phyloP scores from a whole-genome alignment of 108 stramenopile genomes.

The Nitzschia palea region DNA sequence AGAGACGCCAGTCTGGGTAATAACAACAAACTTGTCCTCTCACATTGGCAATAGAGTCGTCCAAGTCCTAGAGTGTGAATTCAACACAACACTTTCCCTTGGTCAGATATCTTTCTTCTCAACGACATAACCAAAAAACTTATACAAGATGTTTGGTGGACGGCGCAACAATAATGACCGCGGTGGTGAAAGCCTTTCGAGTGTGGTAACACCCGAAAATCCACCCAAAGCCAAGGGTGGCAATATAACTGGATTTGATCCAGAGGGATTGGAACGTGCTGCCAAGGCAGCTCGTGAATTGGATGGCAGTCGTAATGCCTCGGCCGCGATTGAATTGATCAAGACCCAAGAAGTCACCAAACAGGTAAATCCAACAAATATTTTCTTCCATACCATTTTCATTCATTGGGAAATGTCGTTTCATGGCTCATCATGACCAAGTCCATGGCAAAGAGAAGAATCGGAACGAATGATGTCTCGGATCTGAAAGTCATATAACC shows the following conservation, averaged over 20 bases:
- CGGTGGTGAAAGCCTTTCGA: constrained; percentile 60
- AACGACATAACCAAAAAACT: no score
- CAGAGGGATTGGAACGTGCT: constrained; percentile 92
- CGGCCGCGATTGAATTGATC: constrained; percentile 89
- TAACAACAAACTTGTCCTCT: no score
- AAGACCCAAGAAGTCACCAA: constrained; percentile 95
- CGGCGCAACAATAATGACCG: constrained; percentile 60
- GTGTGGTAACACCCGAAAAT: constrained; percentile 82
- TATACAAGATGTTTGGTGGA: constrained; percentile 29
- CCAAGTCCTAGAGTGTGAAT: no score
- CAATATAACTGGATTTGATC: constrained; percentile 87
- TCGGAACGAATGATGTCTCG: no score
- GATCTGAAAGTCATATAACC: no score
- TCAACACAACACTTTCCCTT: no score
- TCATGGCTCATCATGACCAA: no score
- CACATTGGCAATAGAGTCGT: no score
- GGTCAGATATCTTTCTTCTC: no score
- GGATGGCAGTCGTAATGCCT: constrained; percentile 74
- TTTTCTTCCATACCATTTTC: background rate
- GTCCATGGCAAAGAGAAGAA: no score
- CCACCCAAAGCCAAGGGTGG: constrained; percentile 49
- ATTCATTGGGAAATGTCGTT: no score
- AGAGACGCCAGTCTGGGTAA: no score
- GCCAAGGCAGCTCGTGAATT: constrained; percentile 92
- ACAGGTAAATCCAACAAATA: constrained; percentile 40